Evolutionary conservation across 129 eudicot species (phyloP).

Genomic region (Silybum marianum): DNA sequence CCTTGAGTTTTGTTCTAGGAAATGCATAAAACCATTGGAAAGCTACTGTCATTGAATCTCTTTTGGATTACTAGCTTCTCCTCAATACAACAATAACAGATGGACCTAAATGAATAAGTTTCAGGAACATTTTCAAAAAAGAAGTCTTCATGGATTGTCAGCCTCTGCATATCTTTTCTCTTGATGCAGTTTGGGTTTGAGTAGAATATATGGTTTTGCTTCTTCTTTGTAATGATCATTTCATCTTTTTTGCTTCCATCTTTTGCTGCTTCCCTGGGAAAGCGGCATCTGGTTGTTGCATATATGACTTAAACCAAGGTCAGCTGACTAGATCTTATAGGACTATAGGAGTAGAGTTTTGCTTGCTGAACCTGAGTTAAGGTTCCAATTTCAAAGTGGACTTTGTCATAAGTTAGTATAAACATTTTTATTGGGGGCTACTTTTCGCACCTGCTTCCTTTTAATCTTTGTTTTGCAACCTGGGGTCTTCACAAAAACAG

Average conservation of each 20-base stretch:
- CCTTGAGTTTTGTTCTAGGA: not conserved
- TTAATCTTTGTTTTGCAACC: not conserved
- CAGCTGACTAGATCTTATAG: not conserved
- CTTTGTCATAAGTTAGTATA: not conserved
- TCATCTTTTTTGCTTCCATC: not conserved
- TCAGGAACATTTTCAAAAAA: constrained; percentile 5
- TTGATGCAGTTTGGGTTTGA: constrained; percentile 1
- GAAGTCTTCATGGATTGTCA: constrained; percentile 12
- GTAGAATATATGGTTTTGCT: constrained; percentile 8
- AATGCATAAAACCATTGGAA: constrained; percentile 1
- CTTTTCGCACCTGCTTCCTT: not conserved
- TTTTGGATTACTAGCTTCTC: not conserved
- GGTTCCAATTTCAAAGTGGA: not conserved
- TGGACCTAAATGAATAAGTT: not conserved
- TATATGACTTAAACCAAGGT: not conserved
- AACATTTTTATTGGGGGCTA: not conserved
- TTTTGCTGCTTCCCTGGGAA: not conserved
- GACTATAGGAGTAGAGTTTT: not conserved
- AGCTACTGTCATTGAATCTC: constrained; percentile 1
- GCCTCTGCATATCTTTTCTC: not conserved
- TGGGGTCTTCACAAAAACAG: not conserved
- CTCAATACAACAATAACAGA: not conserved
- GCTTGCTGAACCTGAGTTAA: not conserved
- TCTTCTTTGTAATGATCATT: not conserved
- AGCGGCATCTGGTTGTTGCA: not conserved